Conservation (phyloP, 1,139 yeast genomes). For the Yamadazyma dushanensis region DNA sequence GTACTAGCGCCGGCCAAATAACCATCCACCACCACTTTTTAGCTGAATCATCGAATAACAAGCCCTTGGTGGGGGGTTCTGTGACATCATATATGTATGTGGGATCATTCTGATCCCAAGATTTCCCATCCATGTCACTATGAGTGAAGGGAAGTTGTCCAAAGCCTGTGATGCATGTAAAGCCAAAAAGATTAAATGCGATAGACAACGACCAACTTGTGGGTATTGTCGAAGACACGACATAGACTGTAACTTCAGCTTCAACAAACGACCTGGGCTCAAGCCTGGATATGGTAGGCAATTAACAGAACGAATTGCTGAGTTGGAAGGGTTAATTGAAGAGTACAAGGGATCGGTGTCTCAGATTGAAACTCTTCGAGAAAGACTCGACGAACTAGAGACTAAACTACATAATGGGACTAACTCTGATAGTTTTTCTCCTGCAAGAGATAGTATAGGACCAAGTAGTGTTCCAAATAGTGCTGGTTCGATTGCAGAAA, state of each 20-base stretch:
- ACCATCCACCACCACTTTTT: slow-evolving; percentile 1
- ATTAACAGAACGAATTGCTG: slow-evolving; percentile 3
- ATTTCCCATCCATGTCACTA: background rate
- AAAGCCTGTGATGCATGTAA: slow-evolving; percentile 8
- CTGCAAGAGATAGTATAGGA: background rate
- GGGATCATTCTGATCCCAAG: no score
- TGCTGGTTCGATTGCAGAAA: no score
- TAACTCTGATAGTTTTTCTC: background rate
- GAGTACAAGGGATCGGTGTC: slow-evolving; percentile 1
- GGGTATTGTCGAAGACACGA: slow-evolving; percentile 5
- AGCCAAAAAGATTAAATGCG: slow-evolving; percentile 6
- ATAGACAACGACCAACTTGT: slow-evolving; percentile 6
- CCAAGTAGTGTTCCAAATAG: background rate
- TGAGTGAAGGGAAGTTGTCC: slow-evolving; percentile 7
- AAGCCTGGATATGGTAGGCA: slow-evolving; percentile 7
- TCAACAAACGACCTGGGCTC: slow-evolving; percentile 6
- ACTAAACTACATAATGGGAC: background rate
- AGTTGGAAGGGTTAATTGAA: slow-evolving; percentile 3
- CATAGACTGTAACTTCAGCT: slow-evolving; percentile 5
- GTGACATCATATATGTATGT: slow-evolving; percentile 1
- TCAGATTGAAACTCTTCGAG: background rate
- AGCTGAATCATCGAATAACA: no score
- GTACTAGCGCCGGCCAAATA: background rate
- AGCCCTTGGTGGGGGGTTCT: background rate
- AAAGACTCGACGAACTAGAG: slow-evolving; percentile 3